Percentiles rank a stretch among this genome's conserved stretches.
Conservation (phyloP, 2,329 filamentous ascomycete genomes). For the Cordyceps cateniannulata region DNA sequence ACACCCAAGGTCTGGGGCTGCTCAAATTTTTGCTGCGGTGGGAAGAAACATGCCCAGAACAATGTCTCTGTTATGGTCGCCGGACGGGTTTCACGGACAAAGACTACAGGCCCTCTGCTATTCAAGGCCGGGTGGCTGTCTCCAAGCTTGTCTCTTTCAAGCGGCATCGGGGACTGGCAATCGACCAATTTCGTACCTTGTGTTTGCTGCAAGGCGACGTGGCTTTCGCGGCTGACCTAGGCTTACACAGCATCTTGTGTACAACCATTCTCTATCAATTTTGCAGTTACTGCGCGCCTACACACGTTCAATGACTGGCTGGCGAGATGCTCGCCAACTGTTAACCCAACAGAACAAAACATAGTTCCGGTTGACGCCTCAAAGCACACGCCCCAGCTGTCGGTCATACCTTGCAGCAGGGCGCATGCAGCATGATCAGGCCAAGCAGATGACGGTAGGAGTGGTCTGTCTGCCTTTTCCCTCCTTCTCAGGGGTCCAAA, state of each 20-base stretch:
- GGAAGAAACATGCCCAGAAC: not conserved
- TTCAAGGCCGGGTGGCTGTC: no score
- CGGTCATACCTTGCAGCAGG: not conserved
- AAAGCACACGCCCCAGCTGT: not conserved
- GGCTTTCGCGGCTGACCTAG: no score
- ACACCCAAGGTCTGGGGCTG: not conserved
- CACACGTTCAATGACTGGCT: no score
- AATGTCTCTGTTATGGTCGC: constrained; percentile 1
- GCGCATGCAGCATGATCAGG: not conserved
- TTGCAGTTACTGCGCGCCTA: no score
- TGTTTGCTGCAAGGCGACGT: no score
- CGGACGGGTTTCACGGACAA: not conserved
- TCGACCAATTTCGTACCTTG: no score
- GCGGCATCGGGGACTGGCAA: no score
- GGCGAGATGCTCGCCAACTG: no score
- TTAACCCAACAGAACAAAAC: not conserved
- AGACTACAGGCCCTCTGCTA: not conserved
- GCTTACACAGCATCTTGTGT: no score
- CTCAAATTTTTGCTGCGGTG: not conserved
- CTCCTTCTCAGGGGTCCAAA: not conserved
- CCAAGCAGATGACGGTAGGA: not conserved
- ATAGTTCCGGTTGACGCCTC: no score
- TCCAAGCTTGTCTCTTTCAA: no score
- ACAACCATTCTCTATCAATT: no score
- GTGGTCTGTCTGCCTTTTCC: not conserved